These are phyloP conservation scores for Pseudogymnoascus sp. DNA, from an alignment of 2,329 filamentous ascomycete genomes.

Conservation along the genomic window DNA sequence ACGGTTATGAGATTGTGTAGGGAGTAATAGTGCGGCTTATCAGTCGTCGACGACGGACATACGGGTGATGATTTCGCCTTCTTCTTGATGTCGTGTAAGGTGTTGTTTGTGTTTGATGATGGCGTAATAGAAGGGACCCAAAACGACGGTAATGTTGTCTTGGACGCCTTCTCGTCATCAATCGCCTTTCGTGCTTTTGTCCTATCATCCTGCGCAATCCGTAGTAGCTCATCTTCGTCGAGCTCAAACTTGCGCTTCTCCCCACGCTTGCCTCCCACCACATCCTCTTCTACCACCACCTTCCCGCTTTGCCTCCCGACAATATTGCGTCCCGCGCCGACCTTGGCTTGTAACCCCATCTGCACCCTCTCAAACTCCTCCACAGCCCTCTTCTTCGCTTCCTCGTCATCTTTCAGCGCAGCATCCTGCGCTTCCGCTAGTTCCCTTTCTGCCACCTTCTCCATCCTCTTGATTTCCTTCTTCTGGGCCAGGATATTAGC, in stretches of 20 bases:
- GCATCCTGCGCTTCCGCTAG: conserved; percentile 55
- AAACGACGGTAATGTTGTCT: conserved; percentile 71
- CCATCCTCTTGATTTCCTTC: conserved; percentile 79
- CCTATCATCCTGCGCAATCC: conserved; percentile 62
- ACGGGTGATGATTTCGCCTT: conserved; percentile 59
- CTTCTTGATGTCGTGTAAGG: conserved; percentile 49
- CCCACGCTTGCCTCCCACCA: conserved; percentile 30
- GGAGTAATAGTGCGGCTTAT: conserved; percentile 64
- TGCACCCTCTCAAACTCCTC: conserved; percentile 79
- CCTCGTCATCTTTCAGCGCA: conserved; percentile 53
- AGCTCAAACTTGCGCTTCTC: conserved; percentile 71
- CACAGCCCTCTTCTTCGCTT: conserved; percentile 62
- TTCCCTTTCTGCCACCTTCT: conserved; percentile 55
- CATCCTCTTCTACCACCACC: conserved; percentile 34
- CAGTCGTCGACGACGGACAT: conserved; percentile 65
- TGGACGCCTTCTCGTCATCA: conserved; percentile 63
- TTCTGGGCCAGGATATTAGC: conserved; percentile 85
- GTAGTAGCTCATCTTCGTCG: conserved; percentile 65
- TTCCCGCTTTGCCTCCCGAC: conserved; percentile 36
- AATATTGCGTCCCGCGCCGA: conserved; percentile 29
- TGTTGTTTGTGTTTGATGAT: conserved; percentile 48
- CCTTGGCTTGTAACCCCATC: conserved; percentile 49
- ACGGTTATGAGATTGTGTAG: conserved; percentile 70
- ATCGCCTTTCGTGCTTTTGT: conserved; percentile 61
- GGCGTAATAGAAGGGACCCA: conserved; percentile 87